Conservation (phyloP, 139 green algal genomes). For the Zygnema cylindricum region DNA sequence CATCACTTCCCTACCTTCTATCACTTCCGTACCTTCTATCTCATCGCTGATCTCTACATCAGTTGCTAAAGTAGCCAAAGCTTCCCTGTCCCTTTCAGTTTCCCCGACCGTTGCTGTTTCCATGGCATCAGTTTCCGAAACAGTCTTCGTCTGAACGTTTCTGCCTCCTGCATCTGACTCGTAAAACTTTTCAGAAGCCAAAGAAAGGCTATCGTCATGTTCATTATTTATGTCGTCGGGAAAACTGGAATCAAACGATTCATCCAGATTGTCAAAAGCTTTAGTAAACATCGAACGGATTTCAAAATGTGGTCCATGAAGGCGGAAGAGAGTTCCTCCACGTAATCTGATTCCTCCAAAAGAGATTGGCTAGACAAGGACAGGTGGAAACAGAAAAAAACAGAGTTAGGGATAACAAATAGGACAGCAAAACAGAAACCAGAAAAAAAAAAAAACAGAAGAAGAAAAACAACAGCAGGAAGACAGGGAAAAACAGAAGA, state of each 20-base stretch:
- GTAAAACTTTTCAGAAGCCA: too few relatives aligned
- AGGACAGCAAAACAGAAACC: neutral
- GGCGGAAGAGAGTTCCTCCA: neutral
- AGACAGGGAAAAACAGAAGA: too few relatives aligned
- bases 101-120: too few relatives aligned
- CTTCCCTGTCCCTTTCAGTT: too few relatives aligned
- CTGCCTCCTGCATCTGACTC: neutral
- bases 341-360: neutral
- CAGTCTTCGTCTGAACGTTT: neutral
- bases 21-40: too few relatives aligned
- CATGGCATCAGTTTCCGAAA: too few relatives aligned
- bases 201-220: neutral
- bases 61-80: too few relatives aligned
- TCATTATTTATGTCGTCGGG: neutral
- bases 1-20: too few relatives aligned
- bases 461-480: too few relatives aligned
- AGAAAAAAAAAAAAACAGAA: too few relatives aligned
- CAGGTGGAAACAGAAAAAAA: neutral
- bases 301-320: neutral
- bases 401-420: neutral
- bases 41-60: too few relatives aligned
- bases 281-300: neutral
- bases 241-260: neutral
- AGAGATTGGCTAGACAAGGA: neutral
- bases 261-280: neutral